A percentile compares a stretch with the other conserved stretches of the same genome.
phyloP scores from a whole-genome alignment of 306 rosid genomes.

The Gillenia trifoliata region DNA sequence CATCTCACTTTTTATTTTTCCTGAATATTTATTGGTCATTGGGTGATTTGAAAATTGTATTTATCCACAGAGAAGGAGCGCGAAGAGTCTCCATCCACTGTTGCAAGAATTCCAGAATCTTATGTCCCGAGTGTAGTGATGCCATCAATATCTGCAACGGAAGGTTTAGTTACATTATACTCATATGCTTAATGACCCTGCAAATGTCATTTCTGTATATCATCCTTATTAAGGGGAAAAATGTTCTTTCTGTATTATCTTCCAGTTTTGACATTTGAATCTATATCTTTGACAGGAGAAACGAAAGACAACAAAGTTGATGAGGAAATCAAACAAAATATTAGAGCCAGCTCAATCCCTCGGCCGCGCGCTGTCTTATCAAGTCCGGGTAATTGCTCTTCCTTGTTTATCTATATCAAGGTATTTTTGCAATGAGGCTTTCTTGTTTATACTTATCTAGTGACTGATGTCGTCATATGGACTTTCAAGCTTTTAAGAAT shows the following conservation, averaged over 20 bases:
- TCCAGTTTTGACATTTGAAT: constrained; percentile 28
- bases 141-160: constrained; percentile 39
- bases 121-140: constrained; percentile 28
- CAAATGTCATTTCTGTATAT: background rate
- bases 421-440: background rate
- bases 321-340: constrained; percentile 39
- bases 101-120: constrained; percentile 46
- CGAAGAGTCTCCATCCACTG: constrained; percentile 31
- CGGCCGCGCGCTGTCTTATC: constrained; percentile 89
- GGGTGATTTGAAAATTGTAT: background rate
- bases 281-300: constrained; percentile 23
- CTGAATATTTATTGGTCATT: background rate
- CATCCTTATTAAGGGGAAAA: background rate
- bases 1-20: background rate
- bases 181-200: background rate
- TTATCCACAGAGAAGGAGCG: constrained; percentile 31
- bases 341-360: constrained; percentile 53
- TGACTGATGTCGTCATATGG: background rate
- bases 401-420: background rate
- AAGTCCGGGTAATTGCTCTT: constrained; percentile 61
- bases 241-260: background rate
- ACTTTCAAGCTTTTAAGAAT: background rate
- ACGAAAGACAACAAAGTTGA: constrained; percentile 37
- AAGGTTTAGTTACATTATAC: constrained; percentile 26
- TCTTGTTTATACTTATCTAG: background rate